A percentile compares a stretch with the other conserved stretches of the same genome.
Evolutionary conservation across 768 basidiomycete genomes (phyloP).

Genomic region (Pilatotrama ljubarskyi): DNA sequence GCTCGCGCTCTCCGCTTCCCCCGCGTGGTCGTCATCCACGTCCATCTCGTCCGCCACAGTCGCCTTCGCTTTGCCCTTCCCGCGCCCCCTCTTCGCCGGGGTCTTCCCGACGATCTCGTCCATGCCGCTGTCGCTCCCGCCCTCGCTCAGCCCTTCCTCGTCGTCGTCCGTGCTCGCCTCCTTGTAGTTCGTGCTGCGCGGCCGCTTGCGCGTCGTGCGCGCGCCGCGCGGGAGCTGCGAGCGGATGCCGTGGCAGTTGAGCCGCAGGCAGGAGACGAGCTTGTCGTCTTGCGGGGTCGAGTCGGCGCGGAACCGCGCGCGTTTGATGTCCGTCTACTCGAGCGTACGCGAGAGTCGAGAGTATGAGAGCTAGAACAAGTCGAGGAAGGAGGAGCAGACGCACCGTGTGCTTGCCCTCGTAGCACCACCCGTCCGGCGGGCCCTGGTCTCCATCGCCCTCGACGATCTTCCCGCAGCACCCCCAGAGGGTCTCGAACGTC

Average conservation of each 20-base stretch:
- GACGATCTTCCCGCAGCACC: constrained; percentile 70
- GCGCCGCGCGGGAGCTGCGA: constrained; percentile 25
- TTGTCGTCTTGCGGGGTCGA: constrained; percentile 69
- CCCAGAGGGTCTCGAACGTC: constrained; percentile 60
- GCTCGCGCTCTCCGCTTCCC: constrained; percentile 20
- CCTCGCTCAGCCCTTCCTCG: constrained; percentile 22
- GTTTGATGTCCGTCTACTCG: constrained; percentile 64
- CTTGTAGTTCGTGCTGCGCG: constrained; percentile 29
- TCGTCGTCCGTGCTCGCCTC: constrained; percentile 30
- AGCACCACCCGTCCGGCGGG: constrained; percentile 86
- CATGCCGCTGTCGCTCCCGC: constrained; percentile 33
- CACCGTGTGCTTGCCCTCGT: constrained; percentile 79
- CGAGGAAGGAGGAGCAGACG: constrained; percentile 28
- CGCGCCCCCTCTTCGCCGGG: constrained; percentile 15
- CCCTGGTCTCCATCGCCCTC: constrained; percentile 81
- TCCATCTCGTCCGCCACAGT: constrained; percentile 27
- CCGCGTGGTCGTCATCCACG: constrained; percentile 23
- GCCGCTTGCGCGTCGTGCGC: constrained; percentile 28
- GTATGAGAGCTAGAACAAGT: not conserved
- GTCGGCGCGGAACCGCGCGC: constrained; percentile 78
- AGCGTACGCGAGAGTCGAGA: too few relatives aligned
- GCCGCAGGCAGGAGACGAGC: constrained; percentile 55
- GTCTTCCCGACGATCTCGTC: constrained; percentile 32
- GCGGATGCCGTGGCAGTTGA: constrained; percentile 53
- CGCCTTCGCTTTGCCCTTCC: constrained; percentile 25